Percentiles rank a stretch among this genome's conserved stretches.
Evolutionary conservation across 2,329 filamentous ascomycete species (phyloP).

Genomic region (Aureobasidium namibiae): DNA sequence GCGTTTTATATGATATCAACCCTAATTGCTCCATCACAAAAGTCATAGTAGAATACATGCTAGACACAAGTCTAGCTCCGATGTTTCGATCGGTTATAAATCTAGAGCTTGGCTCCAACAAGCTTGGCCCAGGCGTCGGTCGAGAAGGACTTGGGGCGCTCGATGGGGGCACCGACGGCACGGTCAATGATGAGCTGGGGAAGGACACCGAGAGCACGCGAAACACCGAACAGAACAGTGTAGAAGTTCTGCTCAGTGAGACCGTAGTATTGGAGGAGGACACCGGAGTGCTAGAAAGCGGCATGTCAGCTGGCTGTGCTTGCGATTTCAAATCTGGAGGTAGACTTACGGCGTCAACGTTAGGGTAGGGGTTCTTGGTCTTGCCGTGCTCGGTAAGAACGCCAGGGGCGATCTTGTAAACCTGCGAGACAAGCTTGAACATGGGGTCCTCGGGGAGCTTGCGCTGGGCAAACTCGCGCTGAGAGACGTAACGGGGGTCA

Average conservation of each 20-base stretch:
- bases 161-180: constrained; percentile 90
- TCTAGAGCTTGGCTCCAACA: constrained; percentile 80
- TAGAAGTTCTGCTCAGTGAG: constrained; percentile 99
- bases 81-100: not conserved
- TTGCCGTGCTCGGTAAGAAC: constrained; percentile 99
- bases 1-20: constrained; percentile 12
- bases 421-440: constrained; percentile 99
- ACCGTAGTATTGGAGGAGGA: constrained; percentile 98
- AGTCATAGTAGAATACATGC: constrained; percentile 12
- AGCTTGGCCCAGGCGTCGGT: constrained; percentile 96
- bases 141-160: constrained; percentile 98
- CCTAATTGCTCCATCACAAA: constrained; percentile 12
- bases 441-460: constrained; percentile 95
- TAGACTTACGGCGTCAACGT: constrained; percentile 69
- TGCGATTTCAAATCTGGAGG: not conserved
- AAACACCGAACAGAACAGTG: constrained; percentile 98
- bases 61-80: not conserved
- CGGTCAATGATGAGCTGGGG: constrained; percentile 99
- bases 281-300: constrained; percentile 68
- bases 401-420: constrained; percentile 98
- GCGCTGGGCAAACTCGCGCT: constrained; percentile 92
- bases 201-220: constrained; percentile 93
- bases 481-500: constrained; percentile 95
- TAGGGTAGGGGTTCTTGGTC: constrained; percentile 99
- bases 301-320: constrained; percentile 10